Evolutionary conservation across 2,329 filamentous ascomycete species (phyloP).

Genomic region (Xylaria sp.): DNA sequence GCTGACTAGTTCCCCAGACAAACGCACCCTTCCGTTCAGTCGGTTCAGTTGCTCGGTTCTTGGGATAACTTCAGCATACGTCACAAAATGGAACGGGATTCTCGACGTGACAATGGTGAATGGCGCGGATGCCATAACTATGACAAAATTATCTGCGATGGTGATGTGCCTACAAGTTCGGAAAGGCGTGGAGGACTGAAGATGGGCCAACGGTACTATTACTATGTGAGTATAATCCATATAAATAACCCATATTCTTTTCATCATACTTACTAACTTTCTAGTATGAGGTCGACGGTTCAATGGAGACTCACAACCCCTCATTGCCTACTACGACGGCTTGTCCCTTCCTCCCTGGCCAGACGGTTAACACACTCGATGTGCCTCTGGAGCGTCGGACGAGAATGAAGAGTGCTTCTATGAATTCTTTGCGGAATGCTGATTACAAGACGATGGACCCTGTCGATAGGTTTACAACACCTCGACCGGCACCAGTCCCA

Average conservation of each 20-base stretch:
- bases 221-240: constrained; percentile 75
- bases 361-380: constrained; percentile 84
- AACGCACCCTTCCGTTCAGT: constrained; percentile 69
- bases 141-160: constrained; percentile 85
- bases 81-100: constrained; percentile 85
- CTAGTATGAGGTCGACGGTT: constrained; percentile 85
- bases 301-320: constrained; percentile 80
- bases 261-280: constrained; percentile 40
- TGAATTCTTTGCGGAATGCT: constrained; percentile 67
- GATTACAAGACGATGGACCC: constrained; percentile 82
- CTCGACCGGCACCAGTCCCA: constrained; percentile 67
- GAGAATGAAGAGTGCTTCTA: constrained; percentile 72
- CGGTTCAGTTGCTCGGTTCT: constrained; percentile 86
- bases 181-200: constrained; percentile 82
- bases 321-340: constrained; percentile 77
- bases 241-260: constrained; percentile 15
- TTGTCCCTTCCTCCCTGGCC: constrained; percentile 89
- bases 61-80: constrained; percentile 92
- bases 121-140: constrained; percentile 93
- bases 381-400: constrained; percentile 76
- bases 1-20: constrained; percentile 58
- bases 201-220: constrained; percentile 95
- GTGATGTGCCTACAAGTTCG: constrained; percentile 64
- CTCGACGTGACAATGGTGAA: constrained; percentile 76
- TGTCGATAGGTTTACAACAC: constrained; percentile 77